Evolutionary conservation across 2,329 filamentous ascomycete genomes (phyloP), one percentile per base, ranked within the genome.

Genomic region (Sclerotinia nivalis): DNA sequence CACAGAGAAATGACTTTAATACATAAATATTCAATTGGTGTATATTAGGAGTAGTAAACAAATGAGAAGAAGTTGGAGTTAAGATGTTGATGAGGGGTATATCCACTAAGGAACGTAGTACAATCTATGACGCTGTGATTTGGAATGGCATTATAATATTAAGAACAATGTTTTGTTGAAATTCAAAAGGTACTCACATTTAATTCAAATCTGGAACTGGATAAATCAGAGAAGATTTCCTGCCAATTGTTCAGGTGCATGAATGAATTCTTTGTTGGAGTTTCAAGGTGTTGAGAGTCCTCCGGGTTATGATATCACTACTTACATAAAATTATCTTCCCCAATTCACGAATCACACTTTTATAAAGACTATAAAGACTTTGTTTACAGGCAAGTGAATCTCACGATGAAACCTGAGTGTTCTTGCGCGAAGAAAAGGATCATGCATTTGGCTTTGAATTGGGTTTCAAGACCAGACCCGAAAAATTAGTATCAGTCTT

Each of bases 91-190:
- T 40, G 47, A 52, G n/a, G 34, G 61, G 45, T 50, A 25, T 40
- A 52, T 52, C 34, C 47, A 65, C 61, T 65, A 64, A 50, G 45
- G 13, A 20, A 28, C 22, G 15, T 20, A 52, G 47, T 28, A 20
- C 34, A 37, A 50, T 40, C 61, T 49, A 65, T 65, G 61, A 65
- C 61, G 61, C 52, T 37, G 45, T 37, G 45, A 62, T 49, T 64
- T 52, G 61, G 47, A 45, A 22, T 52, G n/a, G 34, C 31, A 64
- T 45, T 37, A 37, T 64, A 12, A 22, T 40, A 40, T 31, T 10
- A 52, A 15, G 61, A 64, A 52, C 22, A 25, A 64, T 52, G 4
- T 20, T 52, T 25, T 64, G 13, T 52, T 31, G 22, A 25, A 37
- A 40, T 40, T 15, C 22, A 34, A 9, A 9, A 40, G 15, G 20